Conservation (phyloP, 768 basidiomycete genomes). For the Pisolithus albus region DNA sequence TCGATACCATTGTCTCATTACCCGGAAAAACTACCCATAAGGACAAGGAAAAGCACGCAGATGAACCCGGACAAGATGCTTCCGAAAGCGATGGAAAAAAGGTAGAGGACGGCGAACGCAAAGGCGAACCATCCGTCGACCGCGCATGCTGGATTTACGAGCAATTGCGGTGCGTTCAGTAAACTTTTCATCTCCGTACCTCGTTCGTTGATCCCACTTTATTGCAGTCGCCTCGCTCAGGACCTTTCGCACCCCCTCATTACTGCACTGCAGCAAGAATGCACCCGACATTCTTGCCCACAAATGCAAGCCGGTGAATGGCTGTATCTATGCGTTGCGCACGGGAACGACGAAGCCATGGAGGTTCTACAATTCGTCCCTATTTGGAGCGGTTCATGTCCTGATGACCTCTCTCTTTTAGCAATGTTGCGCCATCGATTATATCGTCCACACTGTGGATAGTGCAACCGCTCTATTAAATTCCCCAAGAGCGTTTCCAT, state of each 20-base stretch:
- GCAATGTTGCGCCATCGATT: constrained; percentile 98
- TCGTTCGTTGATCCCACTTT: constrained; percentile 1
- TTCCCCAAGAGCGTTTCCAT: constrained; percentile 87
- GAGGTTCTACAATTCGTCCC: constrained; percentile 45
- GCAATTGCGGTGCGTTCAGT: constrained; percentile 41
- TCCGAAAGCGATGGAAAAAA: constrained; percentile 27
- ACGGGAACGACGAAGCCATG: constrained; percentile 82
- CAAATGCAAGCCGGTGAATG: constrained; percentile 99
- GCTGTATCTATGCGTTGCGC: constrained; percentile 93
- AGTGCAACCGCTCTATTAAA: constrained; percentile 89
- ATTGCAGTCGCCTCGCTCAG: constrained; percentile 70
- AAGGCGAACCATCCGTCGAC: constrained; percentile 58
- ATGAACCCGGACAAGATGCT: constrained; percentile 17
- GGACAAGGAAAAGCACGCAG: constrained; percentile 16
- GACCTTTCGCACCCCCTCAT: constrained; percentile 84
- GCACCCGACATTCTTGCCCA: constrained; percentile 79
- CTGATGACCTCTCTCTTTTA: constrained; percentile 23
- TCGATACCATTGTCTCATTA: constrained; percentile 70
- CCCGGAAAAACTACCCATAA: constrained; percentile 42
- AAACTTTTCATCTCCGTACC: neutral
- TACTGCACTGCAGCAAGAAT: constrained; percentile 79
- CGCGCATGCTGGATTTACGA: constrained; percentile 82
- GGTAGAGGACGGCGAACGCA: constrained; percentile 24
- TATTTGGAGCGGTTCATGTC: constrained; percentile 5
- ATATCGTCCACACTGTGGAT: constrained; percentile 88